phyloP scores from a whole-genome alignment of 306 rosid species.

The Parietaria judaica region DNA sequence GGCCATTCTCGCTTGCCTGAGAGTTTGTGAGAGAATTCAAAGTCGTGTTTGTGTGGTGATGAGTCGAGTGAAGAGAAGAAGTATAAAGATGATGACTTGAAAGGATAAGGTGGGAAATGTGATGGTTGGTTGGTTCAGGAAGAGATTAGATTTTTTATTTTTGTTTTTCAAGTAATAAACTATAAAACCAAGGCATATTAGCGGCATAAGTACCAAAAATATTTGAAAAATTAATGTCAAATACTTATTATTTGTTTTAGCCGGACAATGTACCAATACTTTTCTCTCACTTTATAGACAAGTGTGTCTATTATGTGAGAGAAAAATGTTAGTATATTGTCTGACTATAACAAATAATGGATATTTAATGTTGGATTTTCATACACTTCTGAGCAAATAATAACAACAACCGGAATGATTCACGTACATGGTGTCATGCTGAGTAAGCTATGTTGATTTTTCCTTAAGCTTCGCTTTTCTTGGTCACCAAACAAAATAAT shows the following conservation, averaged over 20 bases:
- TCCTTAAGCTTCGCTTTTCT: not conserved
- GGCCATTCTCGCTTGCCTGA: slow-evolving; percentile 31
- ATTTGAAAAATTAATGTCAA: too few relatives aligned
- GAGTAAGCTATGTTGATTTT: slow-evolving; percentile 1
- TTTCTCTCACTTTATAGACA: too few relatives aligned
- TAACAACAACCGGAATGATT: too few relatives aligned
- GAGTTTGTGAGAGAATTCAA: not conserved
- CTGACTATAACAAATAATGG: too few relatives aligned
- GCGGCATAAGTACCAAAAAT: too few relatives aligned
- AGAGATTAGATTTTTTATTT: slow-evolving; percentile 21
- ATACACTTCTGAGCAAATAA: not conserved
- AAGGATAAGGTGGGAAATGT: slow-evolving; percentile 47
- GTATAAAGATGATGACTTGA: slow-evolving; percentile 16
- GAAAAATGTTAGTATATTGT: too few relatives aligned
- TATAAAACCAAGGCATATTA: too few relatives aligned
- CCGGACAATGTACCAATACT: too few relatives aligned
- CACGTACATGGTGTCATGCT: not conserved
- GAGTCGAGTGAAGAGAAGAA: slow-evolving; percentile 1
- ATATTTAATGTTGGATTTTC: too few relatives aligned
- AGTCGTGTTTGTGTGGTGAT: slow-evolving; percentile 1
- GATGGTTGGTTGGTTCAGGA: slow-evolving; percentile 53
- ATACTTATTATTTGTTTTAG: too few relatives aligned
- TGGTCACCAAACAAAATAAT: slow-evolving; percentile 1
- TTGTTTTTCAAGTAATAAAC: not conserved
- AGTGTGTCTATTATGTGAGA: too few relatives aligned